Evolutionary conservation across 148 eudicot species (phyloP), one percentile per base, ranked within the genome.

Genomic region (Cornus kousa): DNA sequence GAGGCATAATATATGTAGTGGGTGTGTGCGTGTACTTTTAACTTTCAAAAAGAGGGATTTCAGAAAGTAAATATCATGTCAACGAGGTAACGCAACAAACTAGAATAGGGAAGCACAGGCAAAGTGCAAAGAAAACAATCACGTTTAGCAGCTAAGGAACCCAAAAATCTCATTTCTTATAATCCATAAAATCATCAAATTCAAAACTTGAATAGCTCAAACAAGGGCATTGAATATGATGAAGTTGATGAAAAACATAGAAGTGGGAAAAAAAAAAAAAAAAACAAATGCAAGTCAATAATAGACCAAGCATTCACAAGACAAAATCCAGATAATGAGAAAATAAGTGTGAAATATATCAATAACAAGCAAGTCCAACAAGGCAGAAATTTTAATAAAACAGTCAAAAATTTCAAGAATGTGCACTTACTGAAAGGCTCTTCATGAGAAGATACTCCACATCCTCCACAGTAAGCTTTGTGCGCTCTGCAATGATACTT

Each of bases 371-470:
- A 43, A 14, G 59, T 53, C 59, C 12, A 53, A 3, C 59, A 12
- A 53, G 14, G 19, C 59, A 12, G 19, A 12, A 16, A 3, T 2
- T 53, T 16, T 16, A 53, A 11, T 12, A 2, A 2, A 13, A 11
- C 59, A 53, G 48, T 53, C 4, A 53, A 62, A 62, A 62, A 62
- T 17, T 19, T 62, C 17, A 62, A 62, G 24, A 20, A n/a, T 7
- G 23, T 32, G 53, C 5, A 84, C 92, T 90, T 85, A 93, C 99
- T 31, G 99, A 96, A 37, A 96, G 95, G 85, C 99, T 96, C 87
- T 96, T 96, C 98, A 96, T 93, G 74, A 96, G 95, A 79, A 96
- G 99, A 85, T 91, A 86, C 82, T 96, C 99, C 77, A 93, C 99
- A 74, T 93, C 98, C 82, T 96, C 98, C 11, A 90, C 85, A 40